Evolutionary conservation across 2,329 filamentous ascomycete species (phyloP), one percentile per base, ranked within the genome.

Genomic region (Seiridium cupressi): DNA sequence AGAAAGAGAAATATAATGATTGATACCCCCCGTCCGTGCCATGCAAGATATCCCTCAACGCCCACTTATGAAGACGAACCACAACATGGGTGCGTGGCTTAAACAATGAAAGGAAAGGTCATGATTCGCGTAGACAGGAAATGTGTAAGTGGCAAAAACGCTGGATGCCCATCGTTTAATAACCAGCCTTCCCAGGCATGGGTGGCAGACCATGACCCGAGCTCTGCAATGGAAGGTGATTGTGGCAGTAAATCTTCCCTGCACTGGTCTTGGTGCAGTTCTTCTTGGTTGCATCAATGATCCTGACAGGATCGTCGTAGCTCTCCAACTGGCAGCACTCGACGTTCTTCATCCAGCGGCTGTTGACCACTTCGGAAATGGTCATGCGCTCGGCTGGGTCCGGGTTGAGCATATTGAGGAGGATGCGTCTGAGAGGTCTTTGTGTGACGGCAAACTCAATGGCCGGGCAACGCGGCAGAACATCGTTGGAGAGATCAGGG

Each of bases 401-500:
- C 0, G 92, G 92, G 72, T 96, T 88, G 38, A 96, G 81, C 92
- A 97, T 96, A 71, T 85, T 87, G 55, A 95, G 77, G 9, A 96
- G 76, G 4, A 96, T 77, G 9, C 88, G 86, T 61, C 89, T 87
- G 60, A 93, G 80, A 3, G 86, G 84, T 35, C 18, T 53, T 1
- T 89, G 88, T 67, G 87, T 87, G 64, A 93, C 78, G 44, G 76
- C 79, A 13, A 79, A 76, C 72, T 95, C 91, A 44, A 93, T 83
- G 13, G 85, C 83, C 35, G 80, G 75, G 63, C 88, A 84, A 62
- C 83, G 82, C 13, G 91, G 91, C 66, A 90, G 89, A 59, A 87
- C 84, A 11, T 79, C 79, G 55, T 91, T 86, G 18, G 79, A 75
- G 47, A 86, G 77, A 3, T 73, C 70, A 0, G 70, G 65, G 31